A percentile compares a stretch with the other conserved stretches of the same genome.
Conservation (phyloP, 768 basidiomycete genomes). For the Baorangia bicolor region DNA sequence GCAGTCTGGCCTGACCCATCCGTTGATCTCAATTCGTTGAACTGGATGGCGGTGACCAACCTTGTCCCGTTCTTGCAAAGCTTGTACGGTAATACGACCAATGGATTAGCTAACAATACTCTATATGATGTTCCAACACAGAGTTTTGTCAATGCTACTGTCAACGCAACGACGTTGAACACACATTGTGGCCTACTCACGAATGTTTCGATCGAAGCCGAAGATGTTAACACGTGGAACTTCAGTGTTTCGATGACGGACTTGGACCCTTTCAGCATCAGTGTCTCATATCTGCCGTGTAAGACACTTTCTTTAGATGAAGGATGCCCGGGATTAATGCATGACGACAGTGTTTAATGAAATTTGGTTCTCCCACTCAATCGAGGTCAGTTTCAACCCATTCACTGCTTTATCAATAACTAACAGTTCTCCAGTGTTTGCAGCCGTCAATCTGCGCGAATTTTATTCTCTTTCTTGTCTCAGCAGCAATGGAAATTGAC, state of each 20-base stretch:
- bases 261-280: not conserved
- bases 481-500: no score
- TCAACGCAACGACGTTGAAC: no score
- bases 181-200: no score
- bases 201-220: not conserved
- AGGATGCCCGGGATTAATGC: not conserved
- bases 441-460: no score
- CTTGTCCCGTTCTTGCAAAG: not conserved
- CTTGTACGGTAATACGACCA: no score
- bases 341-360: not conserved
- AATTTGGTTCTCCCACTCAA: not conserved
- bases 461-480: no score
- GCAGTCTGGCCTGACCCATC: not conserved
- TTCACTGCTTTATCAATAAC: not conserved
- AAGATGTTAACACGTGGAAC: not conserved
- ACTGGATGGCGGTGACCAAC: not conserved
- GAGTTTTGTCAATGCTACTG: no score
- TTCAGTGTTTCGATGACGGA: not conserved
- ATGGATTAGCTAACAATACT: no score
- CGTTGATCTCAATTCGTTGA: no score
- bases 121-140: no score
- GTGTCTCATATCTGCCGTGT: not conserved
- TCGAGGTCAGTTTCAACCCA: no score
- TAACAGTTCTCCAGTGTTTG: not conserved
- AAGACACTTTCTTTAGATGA: not conserved